A percentile compares a stretch with the other conserved stretches of the same genome.
Evolutionary conservation across 2,329 filamentous ascomycete species (phyloP).

Genomic region (Salinomyces thailandicus): DNA sequence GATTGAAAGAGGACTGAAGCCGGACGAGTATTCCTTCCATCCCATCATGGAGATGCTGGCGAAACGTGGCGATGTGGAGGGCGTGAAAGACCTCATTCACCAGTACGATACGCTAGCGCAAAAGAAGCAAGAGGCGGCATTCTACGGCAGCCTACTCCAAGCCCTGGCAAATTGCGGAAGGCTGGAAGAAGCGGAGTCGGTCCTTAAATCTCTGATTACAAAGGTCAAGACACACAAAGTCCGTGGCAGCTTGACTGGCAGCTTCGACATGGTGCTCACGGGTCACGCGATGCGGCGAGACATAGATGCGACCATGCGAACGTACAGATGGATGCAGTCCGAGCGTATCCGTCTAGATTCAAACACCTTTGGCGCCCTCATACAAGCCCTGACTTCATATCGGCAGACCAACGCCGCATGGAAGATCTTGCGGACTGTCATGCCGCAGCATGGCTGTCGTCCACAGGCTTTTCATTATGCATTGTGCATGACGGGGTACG

Average conservation of each 20-base stretch:
- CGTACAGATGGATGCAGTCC: conserved; percentile 47
- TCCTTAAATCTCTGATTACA: conserved; percentile 47
- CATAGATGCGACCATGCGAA: conserved; percentile 41
- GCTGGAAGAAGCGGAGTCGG: conserved; percentile 31
- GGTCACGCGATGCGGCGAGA: conserved; percentile 57
- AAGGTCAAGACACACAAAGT: conserved; percentile 32
- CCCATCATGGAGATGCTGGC: conserved; percentile 65
- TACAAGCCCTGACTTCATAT: conserved; percentile 45
- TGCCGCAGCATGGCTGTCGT: conserved; percentile 37
- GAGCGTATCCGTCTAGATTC: conserved; percentile 42
- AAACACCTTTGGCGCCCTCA: conserved; percentile 51
- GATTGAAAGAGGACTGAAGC: conserved; percentile 35
- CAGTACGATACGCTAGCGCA: conserved; percentile 45
- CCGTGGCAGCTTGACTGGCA: conserved; percentile 45
- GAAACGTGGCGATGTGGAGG: conserved; percentile 60
- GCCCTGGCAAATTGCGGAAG: conserved; percentile 45
- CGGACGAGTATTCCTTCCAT: conserved; percentile 56
- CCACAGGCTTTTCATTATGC: conserved; percentile 43
- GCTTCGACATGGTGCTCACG: conserved; percentile 71
- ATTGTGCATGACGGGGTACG: conserved; percentile 42
- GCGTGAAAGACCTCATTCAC: conserved; percentile 54
- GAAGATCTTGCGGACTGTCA: conserved; percentile 42
- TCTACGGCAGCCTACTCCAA: conserved; percentile 56
- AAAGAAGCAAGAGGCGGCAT: conserved; percentile 44
- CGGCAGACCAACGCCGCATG: conserved; percentile 46